Evolutionary conservation across 2,329 filamentous ascomycete species (phyloP).

Genomic region (Cadophora luteo-olivacea): DNA sequence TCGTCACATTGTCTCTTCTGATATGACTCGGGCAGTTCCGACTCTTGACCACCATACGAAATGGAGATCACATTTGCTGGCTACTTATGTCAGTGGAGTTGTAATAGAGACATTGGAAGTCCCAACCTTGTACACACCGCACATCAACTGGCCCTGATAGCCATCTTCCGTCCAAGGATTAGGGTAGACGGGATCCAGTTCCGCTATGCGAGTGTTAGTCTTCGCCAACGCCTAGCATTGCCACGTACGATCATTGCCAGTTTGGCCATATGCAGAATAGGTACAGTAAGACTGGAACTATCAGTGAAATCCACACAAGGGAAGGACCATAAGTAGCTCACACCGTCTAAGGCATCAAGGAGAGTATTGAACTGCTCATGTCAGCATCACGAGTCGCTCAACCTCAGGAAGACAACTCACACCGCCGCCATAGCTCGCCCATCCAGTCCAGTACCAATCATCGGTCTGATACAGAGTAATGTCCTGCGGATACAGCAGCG

Average conservation of each 20-base stretch:
- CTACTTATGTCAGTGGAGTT: conserved; percentile 2
- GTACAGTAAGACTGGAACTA: conserved; percentile 25
- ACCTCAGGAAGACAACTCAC: background rate
- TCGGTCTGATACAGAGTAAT: conserved; percentile 50
- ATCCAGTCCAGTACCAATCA: conserved; percentile 45
- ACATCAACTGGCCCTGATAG: conserved; percentile 49
- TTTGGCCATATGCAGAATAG: conserved; percentile 44
- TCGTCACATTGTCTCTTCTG: conserved; percentile 57
- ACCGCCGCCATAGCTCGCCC: conserved; percentile 37
- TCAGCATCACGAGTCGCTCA: background rate
- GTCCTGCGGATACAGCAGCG: conserved; percentile 49
- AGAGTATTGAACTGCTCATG: conserved; percentile 50
- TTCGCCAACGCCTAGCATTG: background rate
- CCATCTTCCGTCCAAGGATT: conserved; percentile 30
- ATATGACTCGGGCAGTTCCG: conserved; percentile 58
- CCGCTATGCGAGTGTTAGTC: background rate
- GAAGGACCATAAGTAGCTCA: background rate
- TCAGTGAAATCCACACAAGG: background rate
- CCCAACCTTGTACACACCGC: conserved; percentile 44
- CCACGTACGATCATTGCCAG: conserved; percentile 23
- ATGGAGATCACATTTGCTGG: conserved; percentile 21
- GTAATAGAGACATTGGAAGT: too few species aligned
- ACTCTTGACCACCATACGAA: conserved; percentile 47
- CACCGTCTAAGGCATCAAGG: conserved; percentile 52
- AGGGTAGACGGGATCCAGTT: conserved; percentile 37